These are phyloP conservation scores for Ophiosphaerella korrae DNA, from an alignment of 2,329 filamentous ascomycete genomes.

Conservation along the genomic window DNA sequence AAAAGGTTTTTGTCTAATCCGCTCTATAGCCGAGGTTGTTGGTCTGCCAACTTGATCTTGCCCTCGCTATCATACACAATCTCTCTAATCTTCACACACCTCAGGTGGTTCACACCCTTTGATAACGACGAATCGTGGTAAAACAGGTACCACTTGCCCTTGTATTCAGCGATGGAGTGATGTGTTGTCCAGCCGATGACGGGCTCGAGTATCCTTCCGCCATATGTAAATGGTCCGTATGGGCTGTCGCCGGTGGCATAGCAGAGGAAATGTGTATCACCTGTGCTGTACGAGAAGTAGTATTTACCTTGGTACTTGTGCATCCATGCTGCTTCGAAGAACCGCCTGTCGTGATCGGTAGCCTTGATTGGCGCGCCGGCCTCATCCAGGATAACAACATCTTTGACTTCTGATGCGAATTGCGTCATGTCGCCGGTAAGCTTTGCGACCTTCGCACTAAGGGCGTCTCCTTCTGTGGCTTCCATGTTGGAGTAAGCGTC, in stretches of 20 bases:
- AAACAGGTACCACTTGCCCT: slow-evolving; percentile 74
- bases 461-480: slow-evolving; percentile 53
- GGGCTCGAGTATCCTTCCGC: slow-evolving; percentile 73
- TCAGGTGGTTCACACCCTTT: slow-evolving; percentile 70
- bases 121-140: slow-evolving; percentile 76
- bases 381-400: slow-evolving; percentile 69
- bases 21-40: slow-evolving; percentile 32
- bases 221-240: slow-evolving; percentile 74
- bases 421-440: slow-evolving; percentile 69
- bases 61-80: slow-evolving; percentile 72
- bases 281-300: slow-evolving; percentile 79
- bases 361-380: slow-evolving; percentile 62
- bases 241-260: slow-evolving; percentile 71
- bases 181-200: slow-evolving; percentile 83
- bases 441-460: slow-evolving; percentile 69
- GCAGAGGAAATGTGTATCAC: slow-evolving; percentile 75
- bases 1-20: too few species aligned
- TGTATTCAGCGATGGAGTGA: slow-evolving; percentile 76
- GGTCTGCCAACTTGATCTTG: slow-evolving; percentile 56
- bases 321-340: slow-evolving; percentile 83
- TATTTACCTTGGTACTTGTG: slow-evolving; percentile 73
- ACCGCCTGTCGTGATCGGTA: slow-evolving; percentile 73
- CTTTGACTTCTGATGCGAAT: slow-evolving; percentile 61
- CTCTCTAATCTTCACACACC: slow-evolving; percentile 76
- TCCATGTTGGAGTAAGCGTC: slow-evolving; percentile 34